These are phyloP conservation scores for Pythium myriotylum DNA, from an alignment of 352 stramenopile genomes.

Conservation along the genomic window DNA sequence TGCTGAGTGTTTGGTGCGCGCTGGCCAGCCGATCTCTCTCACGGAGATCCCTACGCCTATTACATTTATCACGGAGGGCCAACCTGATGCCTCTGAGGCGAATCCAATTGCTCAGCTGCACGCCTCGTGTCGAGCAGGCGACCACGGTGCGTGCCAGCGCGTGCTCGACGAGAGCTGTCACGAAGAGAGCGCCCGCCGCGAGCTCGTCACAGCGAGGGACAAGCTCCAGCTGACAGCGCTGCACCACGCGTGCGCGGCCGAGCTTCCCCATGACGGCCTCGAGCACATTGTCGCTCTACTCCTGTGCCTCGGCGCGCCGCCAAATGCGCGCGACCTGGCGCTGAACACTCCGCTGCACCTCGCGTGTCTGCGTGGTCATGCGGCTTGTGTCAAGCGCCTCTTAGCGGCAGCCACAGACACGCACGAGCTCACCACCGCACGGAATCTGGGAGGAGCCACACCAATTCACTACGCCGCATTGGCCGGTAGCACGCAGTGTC, in stretches of 20 bases:
- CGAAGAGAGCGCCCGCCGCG: slow-evolving; percentile 17
- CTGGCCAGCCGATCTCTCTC: slow-evolving; percentile 28
- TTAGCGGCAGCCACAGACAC: slow-evolving; percentile 15
- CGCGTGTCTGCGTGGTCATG: slow-evolving; percentile 48
- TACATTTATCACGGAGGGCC: background rate
- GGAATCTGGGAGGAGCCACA: slow-evolving; percentile 50
- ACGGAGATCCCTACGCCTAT: slow-evolving; percentile 22
- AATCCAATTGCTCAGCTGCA: slow-evolving; percentile 23
- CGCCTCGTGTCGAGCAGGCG: slow-evolving; percentile 40
- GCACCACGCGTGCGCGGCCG: slow-evolving; percentile 49
- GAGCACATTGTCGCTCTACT: slow-evolving; percentile 53
- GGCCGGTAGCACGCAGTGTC: slow-evolving; percentile 47
- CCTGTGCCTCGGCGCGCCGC: slow-evolving; percentile 38
- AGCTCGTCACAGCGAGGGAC: slow-evolving; percentile 26
- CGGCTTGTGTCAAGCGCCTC: slow-evolving; percentile 26
- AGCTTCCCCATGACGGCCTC: slow-evolving; percentile 26
- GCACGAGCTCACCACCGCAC: slow-evolving; percentile 25
- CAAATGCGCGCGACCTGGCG: slow-evolving; percentile 40
- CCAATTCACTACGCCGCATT: slow-evolving; percentile 57
- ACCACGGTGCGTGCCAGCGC: slow-evolving; percentile 45
- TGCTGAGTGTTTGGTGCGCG: slow-evolving; percentile 29
- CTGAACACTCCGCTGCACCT: slow-evolving; percentile 62
- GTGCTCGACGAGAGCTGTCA: slow-evolving; percentile 34
- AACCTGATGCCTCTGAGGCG: background rate
- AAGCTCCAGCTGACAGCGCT: slow-evolving; percentile 42